phyloP scores from a whole-genome alignment of 2,329 filamentous ascomycete genomes.

The Arthroderma sp. region DNA sequence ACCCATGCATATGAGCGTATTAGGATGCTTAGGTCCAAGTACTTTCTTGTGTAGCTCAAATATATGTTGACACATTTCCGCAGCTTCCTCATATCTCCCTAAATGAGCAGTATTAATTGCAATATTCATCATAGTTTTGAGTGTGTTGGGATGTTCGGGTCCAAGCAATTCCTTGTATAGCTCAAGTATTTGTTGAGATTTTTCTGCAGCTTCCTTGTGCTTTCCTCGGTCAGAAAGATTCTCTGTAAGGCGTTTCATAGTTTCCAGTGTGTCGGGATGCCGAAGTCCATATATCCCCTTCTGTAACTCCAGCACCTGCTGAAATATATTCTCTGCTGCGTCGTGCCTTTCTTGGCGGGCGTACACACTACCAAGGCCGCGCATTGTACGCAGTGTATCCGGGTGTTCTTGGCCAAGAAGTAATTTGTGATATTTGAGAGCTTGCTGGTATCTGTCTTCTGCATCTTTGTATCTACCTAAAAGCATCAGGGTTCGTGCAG shows the following conservation, averaged over 20 bases:
- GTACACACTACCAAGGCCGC: slow-evolving; percentile 3
- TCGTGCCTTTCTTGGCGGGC: too few relatives aligned
- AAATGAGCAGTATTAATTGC: slow-evolving; percentile 6
- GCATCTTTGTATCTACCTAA: too few relatives aligned
- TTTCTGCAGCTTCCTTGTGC: neutral
- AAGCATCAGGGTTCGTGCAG: too few relatives aligned
- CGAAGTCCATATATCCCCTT: too few relatives aligned
- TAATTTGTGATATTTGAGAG: neutral
- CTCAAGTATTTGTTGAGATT: slow-evolving; percentile 1
- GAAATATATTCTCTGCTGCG: too few relatives aligned
- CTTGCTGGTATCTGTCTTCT: too few relatives aligned
- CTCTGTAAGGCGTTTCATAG: neutral
- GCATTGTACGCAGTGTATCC: slow-evolving; percentile 4
- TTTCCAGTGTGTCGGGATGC: too few relatives aligned
- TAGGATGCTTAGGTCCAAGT: slow-evolving; percentile 10
- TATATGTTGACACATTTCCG: slow-evolving; percentile 1
- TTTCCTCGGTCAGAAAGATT: neutral
- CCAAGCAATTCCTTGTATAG: slow-evolving; percentile 6
- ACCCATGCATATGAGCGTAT: slow-evolving; percentile 11
- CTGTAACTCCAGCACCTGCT: too few relatives aligned
- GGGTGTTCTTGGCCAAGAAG: neutral
- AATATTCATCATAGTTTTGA: slow-evolving; percentile 11
- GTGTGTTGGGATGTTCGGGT: slow-evolving; percentile 10
- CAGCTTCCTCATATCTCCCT: slow-evolving; percentile 8
- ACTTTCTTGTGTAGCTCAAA: slow-evolving; percentile 3